Percentiles rank a stretch among this genome's conserved stretches.
Evolutionary conservation across 2,329 filamentous ascomycete species (phyloP).

Genomic region (Hawksworthiomyces lignivorus): DNA sequence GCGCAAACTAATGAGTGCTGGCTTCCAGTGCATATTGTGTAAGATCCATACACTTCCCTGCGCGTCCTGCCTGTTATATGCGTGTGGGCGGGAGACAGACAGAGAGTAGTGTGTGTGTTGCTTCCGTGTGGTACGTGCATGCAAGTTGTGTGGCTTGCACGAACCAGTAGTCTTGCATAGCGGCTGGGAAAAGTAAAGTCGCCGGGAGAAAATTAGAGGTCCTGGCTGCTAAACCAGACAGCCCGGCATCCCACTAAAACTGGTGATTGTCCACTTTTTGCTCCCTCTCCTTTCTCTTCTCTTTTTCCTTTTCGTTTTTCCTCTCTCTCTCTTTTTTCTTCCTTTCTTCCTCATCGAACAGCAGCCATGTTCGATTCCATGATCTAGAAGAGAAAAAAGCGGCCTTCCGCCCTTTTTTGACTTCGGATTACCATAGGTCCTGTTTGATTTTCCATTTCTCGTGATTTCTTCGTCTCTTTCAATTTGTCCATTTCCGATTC

Average conservation of each 20-base stretch:
- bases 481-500: constrained; percentile 23
- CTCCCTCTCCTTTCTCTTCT: constrained; percentile 14
- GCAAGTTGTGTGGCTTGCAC: constrained; percentile 6
- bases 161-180: too few species aligned
- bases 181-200: too few species aligned
- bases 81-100: background rate
- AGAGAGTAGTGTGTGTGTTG: background rate
- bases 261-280: background rate
- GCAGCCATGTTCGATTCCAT: constrained; percentile 45
- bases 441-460: constrained; percentile 18
- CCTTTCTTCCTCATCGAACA: constrained; percentile 36
- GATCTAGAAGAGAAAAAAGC: constrained; percentile 40
- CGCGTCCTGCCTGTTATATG: background rate
- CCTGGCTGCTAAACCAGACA: too few species aligned
- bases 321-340: constrained; percentile 8
- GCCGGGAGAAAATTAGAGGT: too few species aligned
- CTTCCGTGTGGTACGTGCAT: too few species aligned
- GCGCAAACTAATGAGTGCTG: too few species aligned
- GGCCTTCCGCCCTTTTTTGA: constrained; percentile 11
- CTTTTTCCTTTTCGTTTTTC: background rate
- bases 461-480: background rate
- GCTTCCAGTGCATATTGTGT: too few species aligned
- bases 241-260: background rate
- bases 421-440: constrained; percentile 18
- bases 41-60: too few species aligned